These are phyloP conservation scores for Neurospora sp. DNA, from an alignment of 495 filamentous ascomycete genomes.

Conservation along the genomic window DNA sequence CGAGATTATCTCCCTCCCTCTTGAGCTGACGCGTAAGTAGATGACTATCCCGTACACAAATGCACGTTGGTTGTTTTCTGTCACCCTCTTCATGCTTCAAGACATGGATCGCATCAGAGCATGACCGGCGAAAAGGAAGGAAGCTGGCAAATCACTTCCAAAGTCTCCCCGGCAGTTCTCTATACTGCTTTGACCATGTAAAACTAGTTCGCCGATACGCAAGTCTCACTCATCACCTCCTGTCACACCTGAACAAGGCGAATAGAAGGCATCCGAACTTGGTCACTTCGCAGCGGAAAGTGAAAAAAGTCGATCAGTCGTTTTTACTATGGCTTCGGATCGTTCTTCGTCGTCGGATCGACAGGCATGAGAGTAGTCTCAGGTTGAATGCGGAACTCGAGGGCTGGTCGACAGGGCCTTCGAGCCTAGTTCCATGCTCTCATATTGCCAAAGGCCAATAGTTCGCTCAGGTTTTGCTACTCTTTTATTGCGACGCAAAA, in stretches of 20 bases:
- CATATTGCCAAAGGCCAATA: neutral
- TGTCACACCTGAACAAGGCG: neutral
- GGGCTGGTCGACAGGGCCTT: neutral
- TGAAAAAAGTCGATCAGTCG: neutral
- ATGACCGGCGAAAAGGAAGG: neutral
- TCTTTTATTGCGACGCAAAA: neutral
- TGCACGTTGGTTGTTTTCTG: neutral
- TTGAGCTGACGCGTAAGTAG: neutral
- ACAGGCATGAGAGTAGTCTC: neutral
- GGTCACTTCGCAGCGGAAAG: neutral
- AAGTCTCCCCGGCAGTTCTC: neutral
- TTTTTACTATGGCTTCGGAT: neutral
- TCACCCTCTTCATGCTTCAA: neutral
- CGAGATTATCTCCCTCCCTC: neutral
- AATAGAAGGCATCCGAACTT: neutral
- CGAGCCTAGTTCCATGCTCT: neutral
- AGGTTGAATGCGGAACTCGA: neutral
- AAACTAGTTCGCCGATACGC: neutral
- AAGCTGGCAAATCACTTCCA: neutral
- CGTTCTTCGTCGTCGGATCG: neutral
- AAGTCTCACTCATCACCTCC: neutral
- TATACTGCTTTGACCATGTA: neutral
- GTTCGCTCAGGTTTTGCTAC: neutral
- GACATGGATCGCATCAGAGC: neutral
- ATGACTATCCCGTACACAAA: neutral